Base-by-base conservation (phyloP, 1,139 yeast genomes). In the Taiozyma sp. region DNA sequence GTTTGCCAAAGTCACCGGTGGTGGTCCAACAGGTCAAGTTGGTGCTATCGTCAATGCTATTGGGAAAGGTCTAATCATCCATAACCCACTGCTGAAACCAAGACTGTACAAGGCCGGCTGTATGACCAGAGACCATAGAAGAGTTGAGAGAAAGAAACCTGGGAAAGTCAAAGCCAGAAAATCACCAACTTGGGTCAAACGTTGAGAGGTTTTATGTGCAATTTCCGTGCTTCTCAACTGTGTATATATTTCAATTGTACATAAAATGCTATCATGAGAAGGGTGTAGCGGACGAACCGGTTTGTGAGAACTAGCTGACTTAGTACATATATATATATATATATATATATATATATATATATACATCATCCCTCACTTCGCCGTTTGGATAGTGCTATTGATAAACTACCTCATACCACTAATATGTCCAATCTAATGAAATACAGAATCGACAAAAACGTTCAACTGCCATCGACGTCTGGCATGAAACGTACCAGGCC, bases 121-220 rank as follows among this genome's bases (percentile, higher is more conserved):
- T 65, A 76, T 91, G 74, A 87, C 91, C 40, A 84, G 95, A 67
- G 99, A 93, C 70, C 75, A 81, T 57, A 87, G 99, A 76, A 79
- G 76, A 58, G 97, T 90, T 50, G 99, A 95, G 74, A 87, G 99
- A 77, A 93, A 93, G 97, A 95, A 95, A 77, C 98, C 99, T 10
- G 99, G 99, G 73, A 87, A 84, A 71, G 80, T 85, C 62, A 91
- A 91, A 82, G 96, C 99, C 56, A 89, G 99, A 83, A 92, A 92
- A 78, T 80, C 89, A 62, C 96, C 96, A 63, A 87, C 98, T 48
- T 93, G 99, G 99, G 97, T 92, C 72, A 92, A 92, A 74, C 65
- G 65, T 61, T 62, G 44, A 49, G 40, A 13, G 24, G 12, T 28
- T 19, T 38, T 19, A 19, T 38, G 24, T 38, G 24, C 23, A n/a